Conservation (phyloP, 1,284 basidiomycete species). For the Coniophora puteana region DNA sequence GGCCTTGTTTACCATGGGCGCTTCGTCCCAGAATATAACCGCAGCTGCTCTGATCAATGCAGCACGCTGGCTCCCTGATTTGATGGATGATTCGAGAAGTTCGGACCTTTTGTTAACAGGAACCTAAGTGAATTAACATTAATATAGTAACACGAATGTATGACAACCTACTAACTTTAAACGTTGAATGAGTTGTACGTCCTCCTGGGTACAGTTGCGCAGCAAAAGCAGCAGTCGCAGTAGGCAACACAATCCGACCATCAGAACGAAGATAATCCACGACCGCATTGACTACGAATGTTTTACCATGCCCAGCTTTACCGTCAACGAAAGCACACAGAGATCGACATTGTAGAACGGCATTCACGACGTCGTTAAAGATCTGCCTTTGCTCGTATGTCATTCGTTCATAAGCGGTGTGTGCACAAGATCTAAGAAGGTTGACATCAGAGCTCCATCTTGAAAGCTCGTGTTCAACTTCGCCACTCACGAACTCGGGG, state of each 20-base stretch:
- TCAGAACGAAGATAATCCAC: slow-evolving; percentile 27
- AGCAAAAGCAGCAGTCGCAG: no score
- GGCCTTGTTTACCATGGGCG: slow-evolving; percentile 35
- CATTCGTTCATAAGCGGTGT: slow-evolving; percentile 15
- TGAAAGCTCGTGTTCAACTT: slow-evolving; percentile 25
- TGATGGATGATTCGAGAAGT: slow-evolving; percentile 26
- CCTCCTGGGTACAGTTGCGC: slow-evolving; percentile 37
- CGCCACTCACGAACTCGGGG: slow-evolving; percentile 17
- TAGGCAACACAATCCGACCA: slow-evolving; percentile 29
- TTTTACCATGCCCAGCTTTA: slow-evolving; percentile 38
- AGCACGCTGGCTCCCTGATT: slow-evolving; percentile 19
- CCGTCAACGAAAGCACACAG: slow-evolving; percentile 33
- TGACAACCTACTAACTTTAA: slow-evolving; percentile 22
- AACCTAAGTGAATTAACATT: slow-evolving; percentile 15
- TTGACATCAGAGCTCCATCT: slow-evolving; percentile 19
- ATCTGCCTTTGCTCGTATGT: slow-evolving; percentile 28
- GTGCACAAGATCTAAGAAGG: slow-evolving; percentile 18
- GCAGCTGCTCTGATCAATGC: slow-evolving; percentile 28
- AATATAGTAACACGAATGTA: background rate
- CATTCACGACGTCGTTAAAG: slow-evolving; percentile 23
- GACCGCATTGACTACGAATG: slow-evolving; percentile 31
- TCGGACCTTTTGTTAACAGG: slow-evolving; percentile 32
- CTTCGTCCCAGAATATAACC: slow-evolving; percentile 36
- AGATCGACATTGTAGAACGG: slow-evolving; percentile 14
- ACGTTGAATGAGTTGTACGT: slow-evolving; percentile 33